These are phyloP conservation scores for Fusarium austroafricanum DNA, from an alignment of 2,329 filamentous ascomycete genomes.

Conservation along the genomic window DNA sequence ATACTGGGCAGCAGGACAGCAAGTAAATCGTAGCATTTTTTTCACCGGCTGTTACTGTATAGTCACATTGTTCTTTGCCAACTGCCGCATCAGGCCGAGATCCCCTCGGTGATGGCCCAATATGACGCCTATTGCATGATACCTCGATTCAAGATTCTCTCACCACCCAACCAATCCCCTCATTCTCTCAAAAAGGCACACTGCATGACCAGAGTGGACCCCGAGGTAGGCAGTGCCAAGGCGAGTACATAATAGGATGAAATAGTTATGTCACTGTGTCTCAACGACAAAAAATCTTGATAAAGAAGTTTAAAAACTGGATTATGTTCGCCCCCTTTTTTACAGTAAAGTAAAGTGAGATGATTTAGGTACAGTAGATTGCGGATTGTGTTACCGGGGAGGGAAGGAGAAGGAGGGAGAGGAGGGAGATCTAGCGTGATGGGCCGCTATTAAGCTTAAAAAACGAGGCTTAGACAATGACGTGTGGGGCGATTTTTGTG, in stretches of 20 bases:
- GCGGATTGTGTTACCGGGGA: neutral
- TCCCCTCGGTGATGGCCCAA: no score
- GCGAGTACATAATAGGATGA: neutral
- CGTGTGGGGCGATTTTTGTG: conserved; percentile 3
- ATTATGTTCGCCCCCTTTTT: conserved; percentile 10
- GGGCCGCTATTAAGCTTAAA: conserved; percentile 33
- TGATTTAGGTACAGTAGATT: neutral
- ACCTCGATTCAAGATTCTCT: neutral
- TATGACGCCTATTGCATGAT: neutral
- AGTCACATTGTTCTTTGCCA: neutral
- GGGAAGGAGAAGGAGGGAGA: conserved; percentile 1
- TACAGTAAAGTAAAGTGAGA: no score
- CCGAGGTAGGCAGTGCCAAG: neutral
- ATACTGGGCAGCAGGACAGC: neutral
- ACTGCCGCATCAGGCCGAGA: neutral
- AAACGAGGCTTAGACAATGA: conserved; percentile 35
- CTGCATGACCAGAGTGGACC: neutral
- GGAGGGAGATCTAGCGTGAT: conserved; percentile 25
- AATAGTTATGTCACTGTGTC: neutral
- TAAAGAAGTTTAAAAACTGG: neutral
- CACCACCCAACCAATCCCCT: neutral
- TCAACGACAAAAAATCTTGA: neutral
- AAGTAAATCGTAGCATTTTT: no score
- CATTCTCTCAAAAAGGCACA: neutral
- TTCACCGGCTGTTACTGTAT: neutral